These are phyloP conservation scores for Xylariaceae sp. DNA, from an alignment of 2,329 filamentous ascomycete genomes.

Conservation along the genomic window DNA sequence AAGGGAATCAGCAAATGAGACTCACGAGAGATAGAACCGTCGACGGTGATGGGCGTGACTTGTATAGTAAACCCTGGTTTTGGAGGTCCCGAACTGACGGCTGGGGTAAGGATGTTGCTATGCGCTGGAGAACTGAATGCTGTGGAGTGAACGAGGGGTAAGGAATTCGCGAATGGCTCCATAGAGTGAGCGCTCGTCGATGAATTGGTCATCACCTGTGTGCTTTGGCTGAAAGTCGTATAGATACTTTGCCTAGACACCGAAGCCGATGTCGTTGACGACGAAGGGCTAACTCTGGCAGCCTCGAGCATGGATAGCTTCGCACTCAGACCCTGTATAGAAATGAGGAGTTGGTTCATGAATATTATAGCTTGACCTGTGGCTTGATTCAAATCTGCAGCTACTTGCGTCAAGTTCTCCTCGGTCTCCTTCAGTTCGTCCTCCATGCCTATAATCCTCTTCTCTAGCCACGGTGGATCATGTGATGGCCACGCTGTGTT, in stretches of 20 bases:
- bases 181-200: too few relatives aligned
- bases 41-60: constrained; percentile 1
- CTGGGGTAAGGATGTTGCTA: constrained; percentile 9
- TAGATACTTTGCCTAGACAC: too few relatives aligned
- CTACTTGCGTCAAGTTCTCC: neutral
- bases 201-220: too few relatives aligned
- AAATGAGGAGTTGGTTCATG: constrained; percentile 2
- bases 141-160: too few relatives aligned
- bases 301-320: constrained; percentile 3
- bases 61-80: neutral
- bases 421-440: neutral
- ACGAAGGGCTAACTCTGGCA: neutral
- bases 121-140: too few relatives aligned
- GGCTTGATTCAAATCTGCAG: constrained; percentile 3
- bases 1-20: neutral
- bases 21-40: neutral
- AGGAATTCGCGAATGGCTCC: too few relatives aligned
- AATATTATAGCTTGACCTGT: constrained; percentile 4
- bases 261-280: neutral
- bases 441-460: neutral
- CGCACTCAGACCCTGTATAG: constrained; percentile 1
- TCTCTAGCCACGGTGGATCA: too few relatives aligned
- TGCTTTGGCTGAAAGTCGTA: too few relatives aligned
- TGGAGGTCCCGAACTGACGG: constrained; percentile 2
- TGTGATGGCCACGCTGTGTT: too few relatives aligned